These are phyloP conservation scores for Trichothecium sympodiale DNA, from an alignment of 2,329 filamentous ascomycete genomes.

Conservation along the genomic window DNA sequence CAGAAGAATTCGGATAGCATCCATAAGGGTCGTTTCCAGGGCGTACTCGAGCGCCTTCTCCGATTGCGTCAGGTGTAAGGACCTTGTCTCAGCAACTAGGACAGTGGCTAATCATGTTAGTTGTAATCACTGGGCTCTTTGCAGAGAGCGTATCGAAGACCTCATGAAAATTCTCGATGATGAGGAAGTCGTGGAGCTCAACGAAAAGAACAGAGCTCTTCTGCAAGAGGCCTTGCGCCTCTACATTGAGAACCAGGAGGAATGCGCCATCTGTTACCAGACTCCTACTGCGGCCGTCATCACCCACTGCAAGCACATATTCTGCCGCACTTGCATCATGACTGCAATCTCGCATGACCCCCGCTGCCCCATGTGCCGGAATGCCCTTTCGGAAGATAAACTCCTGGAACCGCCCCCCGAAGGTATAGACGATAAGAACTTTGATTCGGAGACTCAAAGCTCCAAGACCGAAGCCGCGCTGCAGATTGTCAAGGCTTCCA, in stretches of 20 bases:
- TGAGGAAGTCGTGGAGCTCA: slow-evolving; percentile 57
- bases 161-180: slow-evolving; percentile 59
- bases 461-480: slow-evolving; percentile 76
- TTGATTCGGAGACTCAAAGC: slow-evolving; percentile 56
- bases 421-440: slow-evolving; percentile 30
- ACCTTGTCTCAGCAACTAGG: not conserved
- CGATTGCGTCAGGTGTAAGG: slow-evolving; percentile 63
- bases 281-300: slow-evolving; percentile 54
- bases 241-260: slow-evolving; percentile 68
- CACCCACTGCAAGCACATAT: slow-evolving; percentile 74
- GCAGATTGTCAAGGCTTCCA: slow-evolving; percentile 60
- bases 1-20: slow-evolving; percentile 31
- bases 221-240: slow-evolving; percentile 67
- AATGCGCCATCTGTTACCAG: slow-evolving; percentile 76
- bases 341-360: slow-evolving; percentile 63
- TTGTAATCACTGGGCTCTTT: slow-evolving; percentile 83
- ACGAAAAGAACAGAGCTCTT: slow-evolving; percentile 57
- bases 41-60: slow-evolving; percentile 70
- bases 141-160: slow-evolving; percentile 61
- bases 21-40: slow-evolving; percentile 51
- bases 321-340: slow-evolving; percentile 63
- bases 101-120: slow-evolving; percentile 16
- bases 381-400: slow-evolving; percentile 47
- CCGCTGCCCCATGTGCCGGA: slow-evolving; percentile 78
- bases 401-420: slow-evolving; percentile 56